phyloP scores from a whole-genome alignment of 805 yeast species.

The Lachancea kluyveri region DNA sequence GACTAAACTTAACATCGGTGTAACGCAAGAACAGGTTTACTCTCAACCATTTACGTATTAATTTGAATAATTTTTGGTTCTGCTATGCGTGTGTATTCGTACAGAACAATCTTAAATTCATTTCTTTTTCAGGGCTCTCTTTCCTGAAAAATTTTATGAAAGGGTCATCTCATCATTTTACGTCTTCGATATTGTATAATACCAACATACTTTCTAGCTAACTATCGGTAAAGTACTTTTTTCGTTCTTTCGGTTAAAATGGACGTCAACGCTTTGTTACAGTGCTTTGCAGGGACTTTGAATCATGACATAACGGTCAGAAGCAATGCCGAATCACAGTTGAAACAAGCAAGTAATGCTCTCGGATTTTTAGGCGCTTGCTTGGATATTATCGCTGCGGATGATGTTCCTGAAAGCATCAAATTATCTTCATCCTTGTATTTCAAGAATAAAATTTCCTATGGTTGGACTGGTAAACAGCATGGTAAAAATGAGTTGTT shows the following conservation, averaged over 20 bases:
- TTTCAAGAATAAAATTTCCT: slow-evolving; percentile 66
- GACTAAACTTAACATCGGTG: slow-evolving; percentile 12
- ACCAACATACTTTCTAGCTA: too few relatives aligned
- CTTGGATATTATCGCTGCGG: slow-evolving; percentile 60
- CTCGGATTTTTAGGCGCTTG: slow-evolving; percentile 82
- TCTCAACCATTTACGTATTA: slow-evolving; percentile 27
- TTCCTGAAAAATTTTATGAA: too few relatives aligned
- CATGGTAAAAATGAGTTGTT: slow-evolving; percentile 24
- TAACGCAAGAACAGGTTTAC: slow-evolving; percentile 26
- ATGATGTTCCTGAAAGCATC: slow-evolving; percentile 44
- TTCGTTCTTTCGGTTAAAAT: slow-evolving; percentile 33
- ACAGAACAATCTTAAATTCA: too few relatives aligned
- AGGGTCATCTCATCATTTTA: too few relatives aligned
- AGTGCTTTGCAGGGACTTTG: slow-evolving; percentile 75
- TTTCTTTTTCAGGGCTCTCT: too few relatives aligned
- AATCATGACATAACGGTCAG: slow-evolving; percentile 58
- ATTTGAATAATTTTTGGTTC: neutral
- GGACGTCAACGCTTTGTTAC: slow-evolving; percentile 64
- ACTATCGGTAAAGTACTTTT: too few relatives aligned
- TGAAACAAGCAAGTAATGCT: slow-evolving; percentile 47
- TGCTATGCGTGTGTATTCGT: too few relatives aligned
- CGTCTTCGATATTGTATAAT: too few relatives aligned
- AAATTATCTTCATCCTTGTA: slow-evolving; percentile 74
- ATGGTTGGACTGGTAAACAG: slow-evolving; percentile 48
- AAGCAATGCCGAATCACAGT: slow-evolving; percentile 61